Conservation (phyloP, 352 stramenopile genomes). For the Pythium myriotylum region DNA sequence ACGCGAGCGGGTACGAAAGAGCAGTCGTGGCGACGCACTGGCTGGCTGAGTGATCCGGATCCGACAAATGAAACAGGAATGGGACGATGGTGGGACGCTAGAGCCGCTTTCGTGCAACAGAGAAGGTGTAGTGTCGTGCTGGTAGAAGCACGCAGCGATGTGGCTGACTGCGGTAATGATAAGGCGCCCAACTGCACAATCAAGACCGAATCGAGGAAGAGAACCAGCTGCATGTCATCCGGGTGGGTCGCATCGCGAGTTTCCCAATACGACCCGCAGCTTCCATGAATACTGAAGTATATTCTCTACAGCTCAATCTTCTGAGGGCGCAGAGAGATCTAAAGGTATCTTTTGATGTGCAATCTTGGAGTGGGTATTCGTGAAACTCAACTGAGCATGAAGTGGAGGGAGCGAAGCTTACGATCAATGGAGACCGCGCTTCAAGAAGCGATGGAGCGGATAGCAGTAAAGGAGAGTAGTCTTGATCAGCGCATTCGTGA, state of each 20-base stretch:
- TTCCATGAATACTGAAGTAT: background rate
- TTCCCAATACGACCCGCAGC: background rate
- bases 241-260: conserved; percentile 15
- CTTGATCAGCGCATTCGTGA: conserved; percentile 43
- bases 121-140: conserved; percentile 6
- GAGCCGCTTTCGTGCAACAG: conserved; percentile 16
- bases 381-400: too few relatives aligned
- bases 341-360: conserved; percentile 31
- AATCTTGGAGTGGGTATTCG: too few relatives aligned
- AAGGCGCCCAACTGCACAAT: conserved; percentile 7
- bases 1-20: conserved; percentile 3
- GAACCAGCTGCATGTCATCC: conserved; percentile 33
- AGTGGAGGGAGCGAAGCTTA: conserved; percentile 43
- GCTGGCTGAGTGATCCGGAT: too few relatives aligned
- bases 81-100: background rate
- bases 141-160: background rate
- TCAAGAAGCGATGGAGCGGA: conserved; percentile 36
- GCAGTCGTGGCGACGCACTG: too few relatives aligned
- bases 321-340: conserved; percentile 40
- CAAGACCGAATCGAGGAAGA: conserved; percentile 39
- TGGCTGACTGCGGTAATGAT: background rate
- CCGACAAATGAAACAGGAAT: conserved; percentile 4
- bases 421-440: conserved; percentile 36
- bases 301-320: conserved; percentile 23
- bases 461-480: conserved; percentile 35